Conservation (phyloP, 2,329 filamentous ascomycete species). For the Hirsutella minnesotensis region DNA sequence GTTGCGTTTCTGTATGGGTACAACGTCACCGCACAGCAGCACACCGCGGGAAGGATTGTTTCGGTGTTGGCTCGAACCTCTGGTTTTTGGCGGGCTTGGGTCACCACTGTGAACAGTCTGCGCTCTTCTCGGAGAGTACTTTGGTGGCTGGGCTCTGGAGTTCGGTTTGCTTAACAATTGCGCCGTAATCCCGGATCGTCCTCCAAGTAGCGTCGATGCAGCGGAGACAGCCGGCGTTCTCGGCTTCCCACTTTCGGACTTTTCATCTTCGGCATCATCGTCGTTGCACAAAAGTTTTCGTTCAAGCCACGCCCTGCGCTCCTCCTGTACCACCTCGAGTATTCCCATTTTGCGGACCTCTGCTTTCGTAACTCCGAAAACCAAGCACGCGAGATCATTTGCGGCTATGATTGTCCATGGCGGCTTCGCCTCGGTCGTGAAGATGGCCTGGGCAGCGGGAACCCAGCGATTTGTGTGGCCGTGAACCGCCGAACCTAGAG, state of each 20-base stretch:
- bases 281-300: constrained; percentile 57
- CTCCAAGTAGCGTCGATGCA: constrained; percentile 51
- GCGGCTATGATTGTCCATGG: constrained; percentile 95
- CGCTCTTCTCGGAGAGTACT: constrained; percentile 41
- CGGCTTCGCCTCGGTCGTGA: constrained; percentile 81
- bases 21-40: constrained; percentile 90
- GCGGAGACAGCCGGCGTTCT: constrained; percentile 26
- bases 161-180: constrained; percentile 75
- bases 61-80: constrained; percentile 47
- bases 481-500: constrained; percentile 55
- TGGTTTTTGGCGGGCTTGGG: constrained; percentile 40
- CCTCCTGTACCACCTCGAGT: constrained; percentile 83
- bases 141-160: constrained; percentile 43
- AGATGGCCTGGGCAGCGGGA: constrained; percentile 88
- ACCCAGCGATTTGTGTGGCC: constrained; percentile 84
- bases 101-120: constrained; percentile 52
- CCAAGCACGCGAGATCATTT: constrained; percentile 88
- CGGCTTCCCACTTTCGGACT: constrained; percentile 20
- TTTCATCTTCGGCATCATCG: constrained; percentile 19
- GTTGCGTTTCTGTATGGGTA: constrained; percentile 93
- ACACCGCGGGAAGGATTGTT: constrained; percentile 76
- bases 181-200: constrained; percentile 67
- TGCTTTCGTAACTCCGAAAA: constrained; percentile 97
- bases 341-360: constrained; percentile 94
- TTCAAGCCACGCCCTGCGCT: constrained; percentile 80